These are phyloP conservation scores for Pythium grandisporangium DNA, from an alignment of 352 stramenopile species.

Conservation along the genomic window DNA sequence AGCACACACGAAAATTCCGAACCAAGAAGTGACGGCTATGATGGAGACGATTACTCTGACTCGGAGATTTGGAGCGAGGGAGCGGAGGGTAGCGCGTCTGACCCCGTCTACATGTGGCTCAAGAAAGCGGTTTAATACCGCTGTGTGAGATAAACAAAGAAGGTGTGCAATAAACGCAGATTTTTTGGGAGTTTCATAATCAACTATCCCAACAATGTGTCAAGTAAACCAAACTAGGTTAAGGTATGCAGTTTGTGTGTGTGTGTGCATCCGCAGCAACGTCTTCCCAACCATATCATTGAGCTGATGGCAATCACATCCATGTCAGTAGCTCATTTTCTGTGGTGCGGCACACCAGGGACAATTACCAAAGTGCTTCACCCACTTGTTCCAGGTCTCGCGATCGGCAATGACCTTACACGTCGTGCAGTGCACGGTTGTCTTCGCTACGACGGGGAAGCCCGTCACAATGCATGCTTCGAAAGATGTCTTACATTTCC, in stretches of 20 bases:
- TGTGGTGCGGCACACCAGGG: constrained; percentile 74
- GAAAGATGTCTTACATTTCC: constrained; percentile 64
- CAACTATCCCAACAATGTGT: no score
- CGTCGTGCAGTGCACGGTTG: constrained; percentile 82
- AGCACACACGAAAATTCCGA: constrained; percentile 5
- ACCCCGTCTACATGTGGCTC: constrained; percentile 54
- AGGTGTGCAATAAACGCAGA: no score
- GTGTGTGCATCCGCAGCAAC: no score
- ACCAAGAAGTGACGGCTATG: constrained; percentile 6
- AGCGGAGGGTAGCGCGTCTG: constrained; percentile 24
- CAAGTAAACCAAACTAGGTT: no score
- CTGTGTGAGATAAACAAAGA: no score
- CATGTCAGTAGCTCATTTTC: constrained; percentile 84
- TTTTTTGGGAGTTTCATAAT: no score
- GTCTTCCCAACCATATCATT: no score
- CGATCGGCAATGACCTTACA: constrained; percentile 82
- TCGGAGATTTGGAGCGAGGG: constrained; percentile 18
- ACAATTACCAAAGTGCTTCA: constrained; percentile 79
- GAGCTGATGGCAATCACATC: no score
- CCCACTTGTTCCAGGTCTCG: constrained; percentile 87
- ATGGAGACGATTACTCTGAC: background rate
- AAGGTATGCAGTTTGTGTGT: no score
- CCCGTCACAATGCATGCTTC: constrained; percentile 89
- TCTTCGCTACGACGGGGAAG: constrained; percentile 82
- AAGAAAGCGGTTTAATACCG: constrained; percentile 34